These are phyloP conservation scores for Eucalyptus erythrocorys DNA, from an alignment of 345 rosid species.

Conservation along the genomic window DNA sequence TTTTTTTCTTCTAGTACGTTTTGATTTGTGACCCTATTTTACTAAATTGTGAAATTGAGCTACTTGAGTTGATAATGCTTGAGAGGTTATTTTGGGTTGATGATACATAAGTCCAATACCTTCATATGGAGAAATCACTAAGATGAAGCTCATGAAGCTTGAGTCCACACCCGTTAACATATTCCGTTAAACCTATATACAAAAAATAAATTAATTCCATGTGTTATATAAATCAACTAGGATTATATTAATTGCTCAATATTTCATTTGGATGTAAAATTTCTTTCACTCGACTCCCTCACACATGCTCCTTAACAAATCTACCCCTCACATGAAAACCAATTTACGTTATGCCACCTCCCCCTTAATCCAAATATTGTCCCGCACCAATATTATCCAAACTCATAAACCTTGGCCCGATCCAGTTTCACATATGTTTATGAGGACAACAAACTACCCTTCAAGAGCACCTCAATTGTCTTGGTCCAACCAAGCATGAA, in stretches of 20 bases:
- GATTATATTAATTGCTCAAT: neutral
- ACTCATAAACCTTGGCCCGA: neutral
- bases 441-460: neutral
- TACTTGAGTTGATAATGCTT: neutral
- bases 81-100: neutral
- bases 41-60: neutral
- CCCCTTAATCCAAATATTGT: neutral
- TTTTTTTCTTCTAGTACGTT: neutral
- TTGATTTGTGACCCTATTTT: neutral
- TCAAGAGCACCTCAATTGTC: neutral
- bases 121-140: neutral
- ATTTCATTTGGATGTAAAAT: neutral
- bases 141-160: neutral
- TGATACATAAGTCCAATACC: neutral
- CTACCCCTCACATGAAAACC: neutral
- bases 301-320: neutral
- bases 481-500: neutral
- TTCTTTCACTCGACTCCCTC: neutral
- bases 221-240: neutral
- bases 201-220: neutral
- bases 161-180: accelerated
- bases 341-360: neutral
- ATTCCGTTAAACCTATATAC: accelerated
- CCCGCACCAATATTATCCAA: neutral
- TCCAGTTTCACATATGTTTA: neutral